Evolutionary conservation across 352 stramenopile species (phyloP).

Genomic region (Phytophthora podocarpi): DNA sequence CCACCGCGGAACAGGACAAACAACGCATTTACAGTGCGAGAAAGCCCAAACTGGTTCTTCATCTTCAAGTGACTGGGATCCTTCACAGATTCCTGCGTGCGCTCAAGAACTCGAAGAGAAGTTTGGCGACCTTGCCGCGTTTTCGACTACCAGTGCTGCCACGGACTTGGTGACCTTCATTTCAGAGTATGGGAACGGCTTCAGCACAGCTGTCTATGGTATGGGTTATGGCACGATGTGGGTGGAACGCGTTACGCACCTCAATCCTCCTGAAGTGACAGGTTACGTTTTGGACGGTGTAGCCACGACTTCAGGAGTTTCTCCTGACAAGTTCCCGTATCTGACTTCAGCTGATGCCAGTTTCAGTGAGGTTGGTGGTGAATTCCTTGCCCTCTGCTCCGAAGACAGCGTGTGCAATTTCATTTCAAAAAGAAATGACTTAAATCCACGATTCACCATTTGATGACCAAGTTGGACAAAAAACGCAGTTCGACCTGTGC

Average conservation of each 20-base stretch:
- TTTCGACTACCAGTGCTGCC: constrained; percentile 43
- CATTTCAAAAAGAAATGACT: constrained; percentile 20
- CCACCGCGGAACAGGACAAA: constrained; percentile 45
- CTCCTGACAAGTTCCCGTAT: constrained; percentile 24
- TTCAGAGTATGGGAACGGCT: constrained; percentile 12
- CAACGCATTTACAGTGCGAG: constrained; percentile 2
- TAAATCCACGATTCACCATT: neutral
- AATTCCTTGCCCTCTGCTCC: constrained; percentile 20
- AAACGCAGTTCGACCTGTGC: constrained; percentile 22
- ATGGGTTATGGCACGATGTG: constrained; percentile 44
- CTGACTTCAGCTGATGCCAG: constrained; percentile 29
- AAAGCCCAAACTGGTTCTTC: no score
- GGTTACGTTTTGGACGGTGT: constrained; percentile 56
- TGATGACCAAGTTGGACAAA: constrained; percentile 14
- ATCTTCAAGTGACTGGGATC: no score
- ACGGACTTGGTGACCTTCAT: constrained; percentile 35
- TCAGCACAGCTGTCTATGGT: constrained; percentile 35
- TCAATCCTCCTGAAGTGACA: constrained; percentile 38
- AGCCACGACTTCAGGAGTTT: constrained; percentile 28
- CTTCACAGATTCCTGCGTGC: constrained; percentile 34
- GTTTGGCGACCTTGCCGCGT: constrained; percentile 41
- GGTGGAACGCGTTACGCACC: constrained; percentile 50
- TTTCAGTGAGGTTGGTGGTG: constrained; percentile 20
- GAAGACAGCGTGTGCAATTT: constrained; percentile 21
- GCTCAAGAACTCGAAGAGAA: constrained; percentile 34